Percentiles rank a stretch among this genome's conserved stretches.
phyloP scores from a whole-genome alignment of 495 filamentous ascomycete genomes.

The Hypoxylon trugodes region DNA sequence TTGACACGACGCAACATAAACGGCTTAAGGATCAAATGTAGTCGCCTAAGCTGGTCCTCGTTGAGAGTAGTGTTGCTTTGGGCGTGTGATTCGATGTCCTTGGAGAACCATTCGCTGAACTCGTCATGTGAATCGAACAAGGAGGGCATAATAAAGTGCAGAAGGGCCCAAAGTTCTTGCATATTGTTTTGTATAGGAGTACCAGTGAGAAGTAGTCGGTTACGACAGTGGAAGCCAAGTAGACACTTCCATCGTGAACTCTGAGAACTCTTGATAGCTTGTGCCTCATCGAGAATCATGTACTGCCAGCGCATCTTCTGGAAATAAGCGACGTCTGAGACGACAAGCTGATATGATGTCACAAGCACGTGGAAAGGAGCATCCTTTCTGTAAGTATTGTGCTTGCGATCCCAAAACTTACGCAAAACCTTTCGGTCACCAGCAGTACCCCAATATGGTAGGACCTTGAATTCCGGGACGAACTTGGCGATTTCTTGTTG shows the following conservation, averaged over 20 bases:
- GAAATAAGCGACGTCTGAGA: conserved; percentile 94
- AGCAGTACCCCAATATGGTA: conserved; percentile 96
- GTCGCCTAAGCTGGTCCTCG: conserved; percentile 92
- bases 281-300: conserved; percentile 98
- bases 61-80: conserved; percentile 99
- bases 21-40: conserved; percentile 98
- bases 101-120: conserved; percentile 99
- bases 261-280: conserved; percentile 97
- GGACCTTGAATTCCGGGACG: conserved; percentile 90
- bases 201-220: conserved; percentile 92
- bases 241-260: conserved; percentile 97
- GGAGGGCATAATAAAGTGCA: conserved; percentile 99
- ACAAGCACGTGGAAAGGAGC: conserved; percentile 95
- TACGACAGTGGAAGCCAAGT: conserved; percentile 93
- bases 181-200: conserved; percentile 99
- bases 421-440: conserved; percentile 94
- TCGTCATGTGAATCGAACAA: conserved; percentile 98
- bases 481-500: conserved; percentile 97
- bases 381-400: conserved; percentile 91
- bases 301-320: conserved; percentile 99
- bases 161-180: conserved; percentile 97
- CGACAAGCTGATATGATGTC: conserved; percentile 96
- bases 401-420: conserved; percentile 99
- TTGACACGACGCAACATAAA: conserved; percentile 99
- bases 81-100: conserved; percentile 98